These are phyloP conservation scores for Coniochaeta ligniaria DNA, from an alignment of 2,329 filamentous ascomycete genomes.

Conservation along the genomic window DNA sequence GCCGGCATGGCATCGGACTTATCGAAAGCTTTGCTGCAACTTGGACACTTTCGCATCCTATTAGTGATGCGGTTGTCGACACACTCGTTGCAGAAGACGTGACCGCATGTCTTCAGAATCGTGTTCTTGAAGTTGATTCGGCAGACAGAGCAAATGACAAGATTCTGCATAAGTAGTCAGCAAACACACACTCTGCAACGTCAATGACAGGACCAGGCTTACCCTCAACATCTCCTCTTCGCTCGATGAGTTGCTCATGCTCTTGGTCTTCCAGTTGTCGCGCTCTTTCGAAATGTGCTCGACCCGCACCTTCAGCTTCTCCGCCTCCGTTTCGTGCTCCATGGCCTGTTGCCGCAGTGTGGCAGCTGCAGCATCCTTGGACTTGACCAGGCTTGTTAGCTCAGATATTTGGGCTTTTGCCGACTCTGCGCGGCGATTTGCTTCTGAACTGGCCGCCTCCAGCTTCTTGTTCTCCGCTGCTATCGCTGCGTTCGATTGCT, in stretches of 20 bases:
- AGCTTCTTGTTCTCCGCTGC: constrained; percentile 66
- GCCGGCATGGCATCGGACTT: constrained; percentile 80
- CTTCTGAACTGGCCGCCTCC: constrained; percentile 66
- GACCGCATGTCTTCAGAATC: constrained; percentile 85
- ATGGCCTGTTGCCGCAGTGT: constrained; percentile 49
- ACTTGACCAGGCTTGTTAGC: constrained; percentile 64
- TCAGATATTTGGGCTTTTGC: constrained; percentile 71
- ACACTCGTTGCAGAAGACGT: constrained; percentile 87
- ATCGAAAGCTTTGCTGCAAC: constrained; percentile 87
- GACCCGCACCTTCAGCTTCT: constrained; percentile 70
- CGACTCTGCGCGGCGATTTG: constrained; percentile 60
- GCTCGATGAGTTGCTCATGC: constrained; percentile 70
- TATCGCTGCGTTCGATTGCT: constrained; percentile 67
- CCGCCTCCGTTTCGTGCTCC: constrained; percentile 65
- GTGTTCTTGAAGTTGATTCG: constrained; percentile 92
- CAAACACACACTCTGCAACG: not conserved
- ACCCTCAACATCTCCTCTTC: constrained; percentile 83
- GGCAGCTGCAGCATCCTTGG: constrained; percentile 60
- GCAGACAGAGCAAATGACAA: constrained; percentile 88
- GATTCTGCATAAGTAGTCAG: constrained; percentile 43
- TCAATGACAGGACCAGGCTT: constrained; percentile 31
- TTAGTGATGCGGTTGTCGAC: constrained; percentile 85
- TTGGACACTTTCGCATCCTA: constrained; percentile 90
- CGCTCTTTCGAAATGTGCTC: constrained; percentile 76
- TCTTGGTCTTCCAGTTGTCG: constrained; percentile 80